A percentile compares a stretch with the other conserved stretches of the same genome.
phyloP scores from a whole-genome alignment of 257 asterid genomes.

The Lithospermum erythrorhizon region DNA sequence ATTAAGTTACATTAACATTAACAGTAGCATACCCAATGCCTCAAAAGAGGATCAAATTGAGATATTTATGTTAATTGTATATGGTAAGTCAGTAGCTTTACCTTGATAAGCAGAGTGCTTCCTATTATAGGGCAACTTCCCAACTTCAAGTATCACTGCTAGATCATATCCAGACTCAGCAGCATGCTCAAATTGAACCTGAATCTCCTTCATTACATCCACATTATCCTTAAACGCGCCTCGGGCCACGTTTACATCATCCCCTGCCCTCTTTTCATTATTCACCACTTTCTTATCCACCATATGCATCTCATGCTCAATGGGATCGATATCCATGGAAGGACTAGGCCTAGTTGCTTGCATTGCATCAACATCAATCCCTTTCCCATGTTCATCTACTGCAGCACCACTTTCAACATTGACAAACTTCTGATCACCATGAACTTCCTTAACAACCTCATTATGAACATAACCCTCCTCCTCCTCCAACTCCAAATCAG shows the following conservation, averaged over 20 bases:
- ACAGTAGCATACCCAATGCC: too few species aligned
- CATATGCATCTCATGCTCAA: slow-evolving; percentile 74
- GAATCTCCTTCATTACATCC: slow-evolving; percentile 77
- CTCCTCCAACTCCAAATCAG: slow-evolving; percentile 95
- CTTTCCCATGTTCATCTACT: slow-evolving; percentile 27
- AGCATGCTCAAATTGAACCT: slow-evolving; percentile 65
- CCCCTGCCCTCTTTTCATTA: slow-evolving; percentile 40
- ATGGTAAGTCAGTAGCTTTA: slow-evolving; percentile 27
- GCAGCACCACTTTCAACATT: slow-evolving; percentile 32
- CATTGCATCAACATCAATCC: slow-evolving; percentile 37
- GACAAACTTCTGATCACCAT: slow-evolving; percentile 56
- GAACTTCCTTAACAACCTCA: slow-evolving; percentile 83
- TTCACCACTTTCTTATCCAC: slow-evolving; percentile 83
- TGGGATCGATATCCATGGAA: slow-evolving; percentile 47
- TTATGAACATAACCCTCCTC: slow-evolving; percentile 59
- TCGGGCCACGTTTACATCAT: slow-evolving; percentile 38
- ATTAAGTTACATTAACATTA: too few species aligned
- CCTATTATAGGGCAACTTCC: slow-evolving; percentile 66
- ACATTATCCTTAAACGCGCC: slow-evolving; percentile 56
- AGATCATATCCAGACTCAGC: slow-evolving; percentile 69
- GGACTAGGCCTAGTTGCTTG: slow-evolving; percentile 41
- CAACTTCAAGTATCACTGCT: slow-evolving; percentile 73
- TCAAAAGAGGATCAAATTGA: neutral
- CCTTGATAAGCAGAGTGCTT: slow-evolving; percentile 72
- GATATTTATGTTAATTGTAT: neutral